Evolutionary conservation across 2,329 filamentous ascomycete species (phyloP).

Genomic region (Alternaria atra): DNA sequence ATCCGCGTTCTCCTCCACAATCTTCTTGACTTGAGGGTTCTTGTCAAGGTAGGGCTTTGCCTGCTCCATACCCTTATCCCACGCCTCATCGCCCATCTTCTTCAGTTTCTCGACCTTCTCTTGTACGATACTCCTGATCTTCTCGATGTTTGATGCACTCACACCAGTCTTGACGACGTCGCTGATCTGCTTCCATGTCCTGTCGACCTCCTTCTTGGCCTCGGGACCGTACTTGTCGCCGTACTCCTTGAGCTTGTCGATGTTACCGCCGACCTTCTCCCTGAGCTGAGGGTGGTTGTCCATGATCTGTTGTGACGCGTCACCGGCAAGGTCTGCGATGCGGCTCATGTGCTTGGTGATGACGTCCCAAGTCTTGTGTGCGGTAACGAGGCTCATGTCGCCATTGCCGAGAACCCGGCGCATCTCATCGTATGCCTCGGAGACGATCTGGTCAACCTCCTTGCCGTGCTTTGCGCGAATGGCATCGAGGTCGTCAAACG

Average conservation of each 20-base stretch:
- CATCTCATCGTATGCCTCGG: constrained; percentile 73
- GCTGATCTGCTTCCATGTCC: constrained; percentile 73
- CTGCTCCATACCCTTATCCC: constrained; percentile 75
- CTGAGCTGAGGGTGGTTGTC: constrained; percentile 78
- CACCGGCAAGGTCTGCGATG: constrained; percentile 68
- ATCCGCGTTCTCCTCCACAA: constrained; percentile 75
- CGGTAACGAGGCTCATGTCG: constrained; percentile 68
- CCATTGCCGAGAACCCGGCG: constrained; percentile 69
- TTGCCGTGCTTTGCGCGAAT: constrained; percentile 72
- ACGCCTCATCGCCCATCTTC: constrained; percentile 75
- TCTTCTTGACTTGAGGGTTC: constrained; percentile 76
- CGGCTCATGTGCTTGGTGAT: constrained; percentile 69
- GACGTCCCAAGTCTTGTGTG: constrained; percentile 68
- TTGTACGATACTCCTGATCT: constrained; percentile 69
- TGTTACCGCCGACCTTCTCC: constrained; percentile 73
- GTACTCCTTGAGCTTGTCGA: constrained; percentile 74
- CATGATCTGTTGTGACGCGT: constrained; percentile 70
- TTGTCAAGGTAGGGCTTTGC: constrained; percentile 78
- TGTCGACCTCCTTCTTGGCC: constrained; percentile 77
- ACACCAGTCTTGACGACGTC: constrained; percentile 71
- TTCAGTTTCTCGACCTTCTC: constrained; percentile 74
- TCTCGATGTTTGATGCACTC: constrained; percentile 62
- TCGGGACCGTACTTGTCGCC: constrained; percentile 76
- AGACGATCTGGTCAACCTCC: constrained; percentile 74
- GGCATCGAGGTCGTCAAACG: constrained; percentile 75